Percentiles rank a stretch among this genome's conserved stretches.
These are phyloP conservation scores for Yamadazyma membranifaciens DNA, from an alignment of 1,139 yeast genomes.

Conservation along the genomic window DNA sequence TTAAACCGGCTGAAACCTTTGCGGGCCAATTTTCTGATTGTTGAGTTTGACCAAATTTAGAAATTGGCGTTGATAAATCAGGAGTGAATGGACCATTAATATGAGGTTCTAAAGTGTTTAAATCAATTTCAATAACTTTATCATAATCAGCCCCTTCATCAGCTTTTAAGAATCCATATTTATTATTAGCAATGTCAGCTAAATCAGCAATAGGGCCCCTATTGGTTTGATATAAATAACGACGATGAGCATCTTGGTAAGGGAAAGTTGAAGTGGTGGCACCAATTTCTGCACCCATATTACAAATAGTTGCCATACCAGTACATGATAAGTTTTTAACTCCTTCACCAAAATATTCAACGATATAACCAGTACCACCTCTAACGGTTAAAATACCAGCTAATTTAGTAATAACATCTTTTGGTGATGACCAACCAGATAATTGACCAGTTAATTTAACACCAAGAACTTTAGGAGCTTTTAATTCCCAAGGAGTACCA, in stretches of 20 bases:
- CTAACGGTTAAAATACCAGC: constrained; percentile 91
- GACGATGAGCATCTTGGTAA: constrained; percentile 80
- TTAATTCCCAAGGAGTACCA: constrained; percentile 98
- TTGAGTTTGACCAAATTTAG: constrained; percentile 65
- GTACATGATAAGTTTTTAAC: constrained; percentile 84
- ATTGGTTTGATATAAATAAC: constrained; percentile 77
- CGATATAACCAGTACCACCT: constrained; percentile 96
- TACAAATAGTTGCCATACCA: constrained; percentile 99
- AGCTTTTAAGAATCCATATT: constrained; percentile 66
- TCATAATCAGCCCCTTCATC: constrained; percentile 85
- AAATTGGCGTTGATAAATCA: constrained; percentile 84
- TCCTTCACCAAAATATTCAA: constrained; percentile 96
- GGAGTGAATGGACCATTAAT: constrained; percentile 96
- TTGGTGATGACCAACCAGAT: constrained; percentile 93
- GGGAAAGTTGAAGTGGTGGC: constrained; percentile 98
- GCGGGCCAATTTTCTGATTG: constrained; percentile 76
- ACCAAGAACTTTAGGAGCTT: constrained; percentile 92
- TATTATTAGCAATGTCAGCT: constrained; percentile 64
- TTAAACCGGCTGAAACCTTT: constrained; percentile 81
- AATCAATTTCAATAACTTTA: constrained; percentile 74
- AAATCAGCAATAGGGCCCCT: constrained; percentile 80
- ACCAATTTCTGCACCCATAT: constrained; percentile 99
- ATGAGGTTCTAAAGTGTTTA: constrained; percentile 77
- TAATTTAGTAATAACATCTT: constrained; percentile 87
- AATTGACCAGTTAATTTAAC: constrained; percentile 85